Base-by-base conservation (phyloP, 1,284 basidiomycete species). In the Lentinus polychrous region DNA sequence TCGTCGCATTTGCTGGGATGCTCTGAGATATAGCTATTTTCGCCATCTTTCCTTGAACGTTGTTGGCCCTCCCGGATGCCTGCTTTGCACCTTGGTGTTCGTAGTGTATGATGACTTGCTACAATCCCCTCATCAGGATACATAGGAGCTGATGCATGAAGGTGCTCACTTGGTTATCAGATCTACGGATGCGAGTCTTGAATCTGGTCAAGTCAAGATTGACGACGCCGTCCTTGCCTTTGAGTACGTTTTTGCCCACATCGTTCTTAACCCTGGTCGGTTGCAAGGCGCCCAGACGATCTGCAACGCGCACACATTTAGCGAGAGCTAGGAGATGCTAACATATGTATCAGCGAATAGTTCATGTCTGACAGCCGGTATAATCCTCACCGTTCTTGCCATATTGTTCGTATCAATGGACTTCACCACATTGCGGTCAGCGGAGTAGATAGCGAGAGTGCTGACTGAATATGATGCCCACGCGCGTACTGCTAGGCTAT, bases 241-340 rank as follows among this genome's bases (percentile, higher is more conserved):
- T 6, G 2, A 27, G 42, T 10, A 51, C 51, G 2, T 56, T 38
- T 0, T 32, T 10, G 2, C 38, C 37, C 17, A 64, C 53, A 33
- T 65, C 63, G 50, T 64, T 63, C 36, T 60, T 59, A n/a, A 54
- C 34, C 17, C 36, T 45, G 0, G 50, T 59, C 0, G 64, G 64
- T 51, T 61, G 62, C 37, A 58, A 27, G 0, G 52, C 52, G 18
- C 57, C 49, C 0, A 63, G 43, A 0, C 55, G 54, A 20, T 57
- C 56, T 6, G 53, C 45, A 42, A 57, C 55, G 27, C 57, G 54
- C 8, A 55, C 46, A 27, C 55, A 48, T n/a, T 56, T 55, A 0
- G 55, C 39, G 1, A 62, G 45, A 2, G 54, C 49, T 4, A 6
- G n/a, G 1, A 63, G 49, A 11, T 55, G 49, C 50, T 56, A 24